phyloP scores from a whole-genome alignment of 345 rosid species.

The Camelina sativa region DNA sequence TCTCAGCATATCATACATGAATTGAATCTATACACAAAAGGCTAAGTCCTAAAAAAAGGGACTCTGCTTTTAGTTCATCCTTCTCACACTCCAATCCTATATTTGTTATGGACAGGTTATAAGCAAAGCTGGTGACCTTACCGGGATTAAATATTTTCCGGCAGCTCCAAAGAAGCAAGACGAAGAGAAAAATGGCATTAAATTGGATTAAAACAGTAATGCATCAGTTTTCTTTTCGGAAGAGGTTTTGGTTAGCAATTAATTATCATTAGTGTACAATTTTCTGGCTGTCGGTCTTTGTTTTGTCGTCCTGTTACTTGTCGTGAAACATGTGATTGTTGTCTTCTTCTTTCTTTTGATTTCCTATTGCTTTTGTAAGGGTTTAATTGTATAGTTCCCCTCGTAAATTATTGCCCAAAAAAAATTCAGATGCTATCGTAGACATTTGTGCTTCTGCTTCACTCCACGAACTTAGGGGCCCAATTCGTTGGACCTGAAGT shows the following conservation, averaged over 20 bases:
- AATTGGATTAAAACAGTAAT: conserved; percentile 42
- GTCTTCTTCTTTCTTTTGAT: not conserved
- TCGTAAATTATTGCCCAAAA: not conserved
- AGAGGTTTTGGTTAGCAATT: conserved; percentile 23
- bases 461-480: not conserved
- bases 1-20: not conserved
- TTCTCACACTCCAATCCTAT: not conserved
- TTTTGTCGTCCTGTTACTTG: conserved; percentile 12
- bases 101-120: conserved; percentile 57
- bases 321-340: conserved; percentile 14
- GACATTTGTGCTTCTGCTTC: conserved; percentile 19
- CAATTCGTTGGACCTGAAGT: not conserved
- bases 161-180: conserved; percentile 68
- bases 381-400: conserved; percentile 37
- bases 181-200: conserved; percentile 39
- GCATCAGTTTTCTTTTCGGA: conserved; percentile 24
- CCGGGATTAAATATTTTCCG: conserved; percentile 86
- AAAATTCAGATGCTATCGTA: not conserved
- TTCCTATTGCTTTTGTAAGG: conserved; percentile 11
- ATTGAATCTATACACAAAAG: conserved; percentile 9
- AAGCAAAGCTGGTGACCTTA: conserved; percentile 75
- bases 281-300: conserved; percentile 4
- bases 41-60: not conserved
- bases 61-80: not conserved
- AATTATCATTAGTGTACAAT: conserved; percentile 31